Base-by-base conservation (phyloP, 2,329 filamentous ascomycete genomes). In the Fusarium lyarnte region DNA sequence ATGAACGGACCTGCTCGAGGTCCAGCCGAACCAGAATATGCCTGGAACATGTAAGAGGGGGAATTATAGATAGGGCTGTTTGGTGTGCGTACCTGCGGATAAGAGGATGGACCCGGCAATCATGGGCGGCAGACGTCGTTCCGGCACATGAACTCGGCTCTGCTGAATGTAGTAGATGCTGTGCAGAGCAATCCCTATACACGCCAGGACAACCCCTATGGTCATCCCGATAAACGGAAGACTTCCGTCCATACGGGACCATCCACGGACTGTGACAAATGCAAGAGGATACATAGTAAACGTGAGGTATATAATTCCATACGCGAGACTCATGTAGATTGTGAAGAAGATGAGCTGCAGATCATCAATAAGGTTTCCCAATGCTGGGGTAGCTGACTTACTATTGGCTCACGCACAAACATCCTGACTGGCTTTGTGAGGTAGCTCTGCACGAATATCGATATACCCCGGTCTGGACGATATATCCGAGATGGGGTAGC, bases 121-220 rank as follows among this genome's bases (percentile, higher is more conserved):
- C 52, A 55, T 55, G 12, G 52, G 52, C 38, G 52, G 52, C 16
- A 55, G 38, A 43, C 52, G 52, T 45, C 52, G n/a, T 33, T 55
- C 52, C 21, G 27, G 52, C 25, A 43, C 19, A 55, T 55, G 52
- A 12, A 33, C 38, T 19, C 38, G 25, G 36, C 36, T 21, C 7
- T 25, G 27, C n/a, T 45, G 38, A 6, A 55, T 23, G 19, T 55
- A 45, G 17, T 55, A 45, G 27, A 55, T 55, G 0, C 52, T 55
- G 4, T 55, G 38, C 0, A 55, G 38, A 43, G 38, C n/a, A 9
- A 55, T 55, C 16, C 12, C 38, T 25, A 55, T 21, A 0, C 52
- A 55, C 1, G 38, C 52, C 1, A 55, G 11, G 11, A 33, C 11
- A 0, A 55, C 38, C 5, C 52, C 52, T 0, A 55, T 0, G 1